A percentile compares a stretch with the other conserved stretches of the same genome.
Evolutionary conservation across 202 grass and related monocot genomes (phyloP).

Genomic region (Carex arenaria): DNA sequence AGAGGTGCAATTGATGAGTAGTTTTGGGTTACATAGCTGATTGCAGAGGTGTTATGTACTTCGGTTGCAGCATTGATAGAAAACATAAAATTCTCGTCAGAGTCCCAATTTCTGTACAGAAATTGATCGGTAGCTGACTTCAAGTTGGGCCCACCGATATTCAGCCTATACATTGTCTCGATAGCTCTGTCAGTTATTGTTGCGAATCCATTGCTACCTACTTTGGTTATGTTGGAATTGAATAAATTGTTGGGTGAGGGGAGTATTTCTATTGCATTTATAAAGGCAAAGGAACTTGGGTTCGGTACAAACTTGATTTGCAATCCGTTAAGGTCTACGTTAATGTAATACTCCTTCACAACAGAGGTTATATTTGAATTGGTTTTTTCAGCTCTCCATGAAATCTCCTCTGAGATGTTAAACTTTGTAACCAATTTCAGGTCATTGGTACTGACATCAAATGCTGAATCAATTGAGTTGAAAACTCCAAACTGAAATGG

Average conservation of each 20-base stretch:
- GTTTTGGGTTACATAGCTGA: constrained; percentile 60
- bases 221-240: constrained; percentile 48
- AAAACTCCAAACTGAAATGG: constrained; percentile 45
- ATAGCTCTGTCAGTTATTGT: constrained; percentile 40
- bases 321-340: constrained; percentile 40
- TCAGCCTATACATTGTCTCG: constrained; percentile 90
- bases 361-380: constrained; percentile 40
- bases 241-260: constrained; percentile 47
- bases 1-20: constrained; percentile 56
- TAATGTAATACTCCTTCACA: constrained; percentile 89
- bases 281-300: constrained; percentile 70
- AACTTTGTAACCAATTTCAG: constrained; percentile 84
- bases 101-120: constrained; percentile 70
- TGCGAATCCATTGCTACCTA: constrained; percentile 41
- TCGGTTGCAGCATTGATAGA: constrained; percentile 56
- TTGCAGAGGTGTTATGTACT: constrained; percentile 51
- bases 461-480: constrained; percentile 51
- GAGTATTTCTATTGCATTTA: constrained; percentile 89
- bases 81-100: constrained; percentile 79
- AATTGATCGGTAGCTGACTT: constrained; percentile 52
- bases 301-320: constrained; percentile 73
- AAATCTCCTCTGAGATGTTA: constrained; percentile 66
- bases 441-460: constrained; percentile 68
- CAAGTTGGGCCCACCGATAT: constrained; percentile 70
- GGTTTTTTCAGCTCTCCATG: constrained; percentile 34